phyloP scores from a whole-genome alignment of 352 stramenopile species.

The Phytophthora aleatoria region DNA sequence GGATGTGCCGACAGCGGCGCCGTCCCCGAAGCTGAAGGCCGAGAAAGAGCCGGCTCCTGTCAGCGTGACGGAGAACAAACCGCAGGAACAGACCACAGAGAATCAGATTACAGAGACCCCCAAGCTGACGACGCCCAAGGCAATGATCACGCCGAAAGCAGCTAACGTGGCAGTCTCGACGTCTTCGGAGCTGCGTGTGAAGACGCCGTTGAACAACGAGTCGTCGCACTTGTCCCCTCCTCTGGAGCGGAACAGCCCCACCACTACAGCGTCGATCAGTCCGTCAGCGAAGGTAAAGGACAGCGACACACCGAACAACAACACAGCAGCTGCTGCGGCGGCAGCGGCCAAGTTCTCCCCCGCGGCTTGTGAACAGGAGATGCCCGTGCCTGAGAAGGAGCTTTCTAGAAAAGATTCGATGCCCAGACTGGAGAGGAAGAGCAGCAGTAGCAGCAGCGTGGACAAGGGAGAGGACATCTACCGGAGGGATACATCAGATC shows the following conservation, averaged over 20 bases:
- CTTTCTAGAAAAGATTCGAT: constrained; percentile 15
- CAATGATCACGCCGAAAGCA: constrained; percentile 4
- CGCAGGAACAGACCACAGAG: constrained; percentile 19
- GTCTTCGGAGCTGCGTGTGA: constrained; percentile 47
- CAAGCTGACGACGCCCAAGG: background rate
- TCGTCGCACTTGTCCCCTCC: constrained; percentile 59
- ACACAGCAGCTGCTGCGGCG: constrained; percentile 18
- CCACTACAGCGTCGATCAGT: constrained; percentile 51
- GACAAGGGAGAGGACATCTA: constrained; percentile 21
- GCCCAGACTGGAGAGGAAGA: constrained; percentile 28
- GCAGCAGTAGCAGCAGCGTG: constrained; percentile 35
- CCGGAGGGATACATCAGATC: constrained; percentile 20
- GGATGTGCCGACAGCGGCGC: background rate
- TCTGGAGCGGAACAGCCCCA: constrained; percentile 48
- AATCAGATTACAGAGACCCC: constrained; percentile 7
- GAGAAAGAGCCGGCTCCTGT: constrained; percentile 4
- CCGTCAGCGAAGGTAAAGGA: constrained; percentile 59
- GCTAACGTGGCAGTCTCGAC: constrained; percentile 1
- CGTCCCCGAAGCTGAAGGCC: constrained; percentile 1
- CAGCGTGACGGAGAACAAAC: constrained; percentile 18
- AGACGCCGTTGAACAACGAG: constrained; percentile 47
- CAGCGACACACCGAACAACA: constrained; percentile 34
- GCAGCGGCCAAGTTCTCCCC: constrained; percentile 35
- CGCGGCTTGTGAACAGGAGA: constrained; percentile 13
- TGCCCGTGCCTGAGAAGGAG: constrained; percentile 15